Evolutionary conservation across 177 flowering plant species (phyloP).

Genomic region (Telopea speciosissima): DNA sequence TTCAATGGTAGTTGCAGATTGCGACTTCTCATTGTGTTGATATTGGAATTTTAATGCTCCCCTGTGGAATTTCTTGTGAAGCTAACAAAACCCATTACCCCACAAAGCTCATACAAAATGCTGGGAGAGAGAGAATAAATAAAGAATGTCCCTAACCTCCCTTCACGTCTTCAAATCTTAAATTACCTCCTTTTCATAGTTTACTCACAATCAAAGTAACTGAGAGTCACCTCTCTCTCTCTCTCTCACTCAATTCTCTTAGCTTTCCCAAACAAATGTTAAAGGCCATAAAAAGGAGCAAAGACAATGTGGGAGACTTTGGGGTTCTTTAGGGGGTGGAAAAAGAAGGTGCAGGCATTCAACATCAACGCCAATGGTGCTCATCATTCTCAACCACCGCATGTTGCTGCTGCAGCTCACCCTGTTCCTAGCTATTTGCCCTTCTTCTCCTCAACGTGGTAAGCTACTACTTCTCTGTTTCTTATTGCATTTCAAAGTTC

Average conservation of each 20-base stretch:
- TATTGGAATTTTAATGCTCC: too few species aligned
- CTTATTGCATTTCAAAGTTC: not conserved
- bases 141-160: not conserved
- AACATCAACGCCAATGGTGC: conserved; percentile 19
- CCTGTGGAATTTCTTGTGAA: too few species aligned
- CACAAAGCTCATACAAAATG: too few species aligned
- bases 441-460: conserved; percentile 31
- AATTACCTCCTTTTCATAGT: not conserved
- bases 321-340: not conserved
- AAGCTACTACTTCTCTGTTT: conserved; percentile 5
- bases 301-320: not conserved
- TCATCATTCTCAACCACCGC: conserved; percentile 22
- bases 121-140: too few species aligned
- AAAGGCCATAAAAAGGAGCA: not conserved
- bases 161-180: not conserved
- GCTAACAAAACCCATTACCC: too few species aligned
- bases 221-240: not conserved
- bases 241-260: not conserved
- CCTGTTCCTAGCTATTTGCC: conserved; percentile 12
- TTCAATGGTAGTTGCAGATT: too few species aligned
- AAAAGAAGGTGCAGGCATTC: not conserved
- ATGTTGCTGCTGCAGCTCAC: conserved; percentile 20
- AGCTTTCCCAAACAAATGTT: not conserved
- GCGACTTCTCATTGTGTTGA: too few species aligned
- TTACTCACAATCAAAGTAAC: not conserved